Evolutionary conservation across 2,329 filamentous ascomycete genomes (phyloP), one percentile per base, ranked within the genome.

Genomic region (Epichloe scottii): DNA sequence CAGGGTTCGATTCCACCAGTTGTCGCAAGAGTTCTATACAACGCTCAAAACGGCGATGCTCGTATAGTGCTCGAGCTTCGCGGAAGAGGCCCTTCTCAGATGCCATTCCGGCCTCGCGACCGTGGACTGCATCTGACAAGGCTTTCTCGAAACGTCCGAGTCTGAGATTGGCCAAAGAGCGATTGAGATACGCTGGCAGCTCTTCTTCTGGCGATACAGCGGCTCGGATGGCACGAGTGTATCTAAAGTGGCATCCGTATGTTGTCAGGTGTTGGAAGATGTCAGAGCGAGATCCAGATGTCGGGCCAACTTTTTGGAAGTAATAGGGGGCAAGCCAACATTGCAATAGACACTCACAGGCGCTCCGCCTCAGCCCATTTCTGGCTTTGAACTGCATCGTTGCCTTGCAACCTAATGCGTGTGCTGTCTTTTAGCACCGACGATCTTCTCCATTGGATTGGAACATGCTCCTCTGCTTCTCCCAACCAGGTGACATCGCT

Each of bases 81-180:
- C 74, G 68, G 53, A 70, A 73, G 2, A 73, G 60, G 0, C 62
- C 62, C 55, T 75, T 77, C 46, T 76, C 72, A 0, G 65, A 62
- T 0, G 59, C 54, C 0, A 55, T 46, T 0, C 50, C 35, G 8
- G 44, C 51, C 33, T 57, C 23, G 4, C 49, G 44, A 0, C 57
- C 59, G 8, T 51, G 40, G 3, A 50, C 39, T 1, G 62, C 62
- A 53, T 70, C 67, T 0, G 48, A 15, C 2, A 71, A 53, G 1
- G 68, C 66, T 34, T 61, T 56, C 35, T 60, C 60, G 1, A 56
- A 56, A 21, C 59, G 61, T 0, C 54, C 55, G 15, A 66, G 61
- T 38, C 49, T 60, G 2, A 71, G 55, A 49, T 67, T 65, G 1
- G 54, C 51, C 1, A 68, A 49, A 1, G 68, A 67, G 8, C 68